Evolutionary conservation across 192 early-diverging fungal genomes (phyloP), one percentile per base, ranked within the genome.

Genomic region (Jimgerdemannia flammicorona): DNA sequence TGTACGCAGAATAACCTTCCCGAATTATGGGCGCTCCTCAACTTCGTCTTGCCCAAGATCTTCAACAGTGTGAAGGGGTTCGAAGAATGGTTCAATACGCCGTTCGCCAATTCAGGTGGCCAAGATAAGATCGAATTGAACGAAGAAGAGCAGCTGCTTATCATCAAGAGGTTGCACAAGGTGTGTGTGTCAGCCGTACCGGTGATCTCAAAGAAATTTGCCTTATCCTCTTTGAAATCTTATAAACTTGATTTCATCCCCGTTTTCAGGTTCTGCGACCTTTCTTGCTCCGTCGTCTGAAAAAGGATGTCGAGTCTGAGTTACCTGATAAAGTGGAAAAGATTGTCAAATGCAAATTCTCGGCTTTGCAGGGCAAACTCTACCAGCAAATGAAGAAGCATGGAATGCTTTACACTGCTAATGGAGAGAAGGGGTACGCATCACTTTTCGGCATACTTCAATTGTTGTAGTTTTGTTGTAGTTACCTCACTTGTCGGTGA

Each of bases 31-130:
- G 92, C 96, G 3, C 76, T 99, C 69, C 85, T 99, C 20, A 99
- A 98, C 78, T 99, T 99, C 85, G 90, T 98, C 43, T 80, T 98
- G 54, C 98, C 98, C 14, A 94, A 91, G 68, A 96, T 99, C 64
- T 99, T 99, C 84, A 95, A 97, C 78, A 96, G 94, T 75, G 94
- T 95, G 1, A 94, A 98, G 80, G 94, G 91, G 59, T 99, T 99
- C 84, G 98, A 98, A 79, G 97, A 99, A 77, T 99, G 97, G 97
- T 99, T 99, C 90, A 98, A 95, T 78, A 93, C 96, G 10, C 97
- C 97, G 8, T 98, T 99, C 76, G 85, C 91, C 18, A 90, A 84
- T 64, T 81, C 89, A 43, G 91, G 88, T 72, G 92, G 92, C 41
- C 92, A 98, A 73, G 95, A 96, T 72, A 92, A 91, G 67, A 93